Evolutionary conservation across 768 basidiomycete genomes (phyloP).

Genomic region (Lanmaoa pseudosensibilis): DNA sequence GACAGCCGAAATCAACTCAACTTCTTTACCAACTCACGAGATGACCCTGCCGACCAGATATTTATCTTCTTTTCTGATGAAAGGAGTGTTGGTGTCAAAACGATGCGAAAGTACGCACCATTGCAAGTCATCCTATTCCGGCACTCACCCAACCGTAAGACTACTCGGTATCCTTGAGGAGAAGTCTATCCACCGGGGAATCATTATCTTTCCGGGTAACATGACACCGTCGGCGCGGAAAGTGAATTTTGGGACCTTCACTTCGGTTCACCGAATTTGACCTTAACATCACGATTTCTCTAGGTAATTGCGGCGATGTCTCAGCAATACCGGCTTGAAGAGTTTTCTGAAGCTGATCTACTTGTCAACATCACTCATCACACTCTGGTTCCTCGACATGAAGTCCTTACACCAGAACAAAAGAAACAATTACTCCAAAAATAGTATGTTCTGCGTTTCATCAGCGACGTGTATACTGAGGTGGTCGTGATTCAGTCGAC

Average conservation of each 20-base stretch:
- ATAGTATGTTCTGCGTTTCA: conserved; percentile 68
- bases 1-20: conserved; percentile 83
- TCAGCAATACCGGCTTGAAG: conserved; percentile 83
- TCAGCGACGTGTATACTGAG: conserved; percentile 7
- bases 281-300: conserved; percentile 1
- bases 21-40: conserved; percentile 79
- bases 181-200: conserved; percentile 84
- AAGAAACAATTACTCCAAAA: conserved; percentile 84
- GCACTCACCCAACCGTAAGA: conserved; percentile 42
- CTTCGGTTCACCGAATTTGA: not conserved
- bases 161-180: conserved; percentile 89
- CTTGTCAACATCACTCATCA: conserved; percentile 98
- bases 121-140: not conserved
- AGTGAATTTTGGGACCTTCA: conserved; percentile 42
- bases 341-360: conserved; percentile 94
- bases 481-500: conserved; percentile 56
- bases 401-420: conserved; percentile 81
- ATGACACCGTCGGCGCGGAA: conserved; percentile 98
- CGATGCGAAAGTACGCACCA: conserved; percentile 85
- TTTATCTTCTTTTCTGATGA: conserved; percentile 97
- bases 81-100: conserved; percentile 92
- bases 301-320: conserved; percentile 94
- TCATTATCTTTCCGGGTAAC: conserved; percentile 93
- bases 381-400: conserved; percentile 90
- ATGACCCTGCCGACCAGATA: conserved; percentile 74